These are phyloP conservation scores for Rugonectria rugulosa DNA, from an alignment of 2,329 filamentous ascomycete genomes.

Conservation along the genomic window DNA sequence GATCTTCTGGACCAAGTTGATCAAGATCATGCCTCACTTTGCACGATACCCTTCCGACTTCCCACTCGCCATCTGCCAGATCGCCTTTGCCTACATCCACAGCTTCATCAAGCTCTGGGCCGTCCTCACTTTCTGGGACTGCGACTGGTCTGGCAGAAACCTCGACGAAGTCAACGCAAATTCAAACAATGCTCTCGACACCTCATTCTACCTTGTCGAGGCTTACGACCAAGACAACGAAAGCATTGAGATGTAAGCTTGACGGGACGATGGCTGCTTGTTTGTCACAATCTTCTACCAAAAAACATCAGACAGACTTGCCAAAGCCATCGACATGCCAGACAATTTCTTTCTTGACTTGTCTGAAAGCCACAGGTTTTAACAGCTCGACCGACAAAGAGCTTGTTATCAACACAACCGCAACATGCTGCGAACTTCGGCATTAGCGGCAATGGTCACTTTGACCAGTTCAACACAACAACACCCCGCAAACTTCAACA, in stretches of 20 bases:
- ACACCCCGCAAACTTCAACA: too few species aligned
- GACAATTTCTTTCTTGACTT: too few species aligned
- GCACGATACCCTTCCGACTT: slow-evolving; percentile 59
- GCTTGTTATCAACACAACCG: too few species aligned
- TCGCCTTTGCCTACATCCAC: slow-evolving; percentile 66
- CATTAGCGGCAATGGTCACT: too few species aligned
- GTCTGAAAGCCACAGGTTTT: too few species aligned
- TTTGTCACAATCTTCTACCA: too few species aligned
- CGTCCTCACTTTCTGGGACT: slow-evolving; percentile 58
- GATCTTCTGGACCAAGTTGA: slow-evolving; percentile 62
- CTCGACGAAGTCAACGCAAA: slow-evolving; percentile 36
- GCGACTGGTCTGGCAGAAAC: slow-evolving; percentile 46
- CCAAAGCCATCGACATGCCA: too few species aligned
- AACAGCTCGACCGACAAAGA: too few species aligned
- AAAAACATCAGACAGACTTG: too few species aligned
- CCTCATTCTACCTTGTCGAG: slow-evolving; percentile 10
- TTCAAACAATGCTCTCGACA: slow-evolving; percentile 15
- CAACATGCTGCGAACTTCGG: too few species aligned
- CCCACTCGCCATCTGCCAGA: slow-evolving; percentile 54
- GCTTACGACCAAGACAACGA: not conserved
- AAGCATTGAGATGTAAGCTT: not conserved
- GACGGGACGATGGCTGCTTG: not conserved
- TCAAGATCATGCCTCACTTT: slow-evolving; percentile 65
- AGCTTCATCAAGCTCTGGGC: slow-evolving; percentile 65
- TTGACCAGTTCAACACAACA: too few species aligned